Conservation (phyloP, 352 stramenopile species). For the Pythium aquatile region DNA sequence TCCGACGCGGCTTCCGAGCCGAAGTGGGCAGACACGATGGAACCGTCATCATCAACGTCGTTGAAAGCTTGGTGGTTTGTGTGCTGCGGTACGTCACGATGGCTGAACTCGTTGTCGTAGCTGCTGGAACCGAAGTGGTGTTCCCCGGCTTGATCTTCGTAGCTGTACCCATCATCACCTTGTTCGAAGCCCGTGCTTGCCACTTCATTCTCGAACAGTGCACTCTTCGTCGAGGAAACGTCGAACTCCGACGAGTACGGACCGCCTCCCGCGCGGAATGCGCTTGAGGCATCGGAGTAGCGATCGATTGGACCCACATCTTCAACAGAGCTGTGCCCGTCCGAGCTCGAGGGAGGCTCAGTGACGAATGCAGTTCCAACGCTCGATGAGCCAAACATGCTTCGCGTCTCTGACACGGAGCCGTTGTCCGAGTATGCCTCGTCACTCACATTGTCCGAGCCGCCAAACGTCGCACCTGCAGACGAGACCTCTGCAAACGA, state of each 20-base stretch:
- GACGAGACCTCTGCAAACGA: constrained; percentile 67
- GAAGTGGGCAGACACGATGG: constrained; percentile 11
- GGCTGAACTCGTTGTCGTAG: constrained; percentile 22
- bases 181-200: constrained; percentile 25
- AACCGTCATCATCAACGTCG: neutral
- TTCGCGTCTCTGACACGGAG: constrained; percentile 64
- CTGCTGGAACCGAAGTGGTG: constrained; percentile 14
- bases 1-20: constrained; percentile 5
- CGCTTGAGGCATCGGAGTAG: constrained; percentile 28
- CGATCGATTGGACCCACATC: constrained; percentile 28
- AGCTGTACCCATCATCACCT: constrained; percentile 13
- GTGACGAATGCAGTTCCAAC: constrained; percentile 74
- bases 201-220: constrained; percentile 28
- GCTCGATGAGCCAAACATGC: constrained; percentile 70
- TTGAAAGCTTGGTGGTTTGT: neutral
- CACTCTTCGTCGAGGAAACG: constrained; percentile 25
- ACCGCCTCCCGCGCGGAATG: constrained; percentile 28
- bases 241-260: constrained; percentile 25
- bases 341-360: constrained; percentile 71
- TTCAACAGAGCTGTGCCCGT: constrained; percentile 62
- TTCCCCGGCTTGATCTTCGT: constrained; percentile 17
- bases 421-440: constrained; percentile 61
- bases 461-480: constrained; percentile 73
- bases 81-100: neutral
- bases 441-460: constrained; percentile 66